Evolutionary conservation across 495 filamentous ascomycete species (phyloP), one percentile per base, ranked within the genome.

Genomic region (Penicillium silybi): DNA sequence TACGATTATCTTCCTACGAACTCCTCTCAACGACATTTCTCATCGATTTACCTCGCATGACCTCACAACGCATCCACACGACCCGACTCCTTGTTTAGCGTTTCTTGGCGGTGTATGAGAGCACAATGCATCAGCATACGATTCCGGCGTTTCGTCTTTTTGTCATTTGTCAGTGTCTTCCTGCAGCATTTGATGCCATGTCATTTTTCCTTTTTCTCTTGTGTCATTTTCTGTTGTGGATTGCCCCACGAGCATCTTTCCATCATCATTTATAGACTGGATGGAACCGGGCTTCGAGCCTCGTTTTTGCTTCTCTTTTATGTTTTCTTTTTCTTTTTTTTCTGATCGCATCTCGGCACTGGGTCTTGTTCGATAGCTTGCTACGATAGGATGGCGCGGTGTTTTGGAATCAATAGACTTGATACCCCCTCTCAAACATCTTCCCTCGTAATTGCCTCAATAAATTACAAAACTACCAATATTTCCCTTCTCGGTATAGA

Each of bases 61-160:
- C 44, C 19, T 44, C 22, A 42, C 45, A 22, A 50, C 55, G 47
- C 55, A 62, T 53, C 53, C 53, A 53, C 52, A 58, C 37, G 57
- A 62, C 39, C 48, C 53, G 50, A 57, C 50, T 52, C 46, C 45
- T 55, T 54, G 52, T 29, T 63, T 59, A 65, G 62, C 61, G 52
- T 56, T 61, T 58, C 54, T 63, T 67, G 58, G 62, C 59, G 60
- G 63, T 64, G 63, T 61, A 66, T 61, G 61, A 65, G 57, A 61
- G 61, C 57, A 66, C 23, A 61, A 66, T 59, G 63, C 63, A 64
- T 61, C 50, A 63, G 64, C 64, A 69, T 65, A 51, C 54, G 54
- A 52, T 52, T 38, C 44, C 51, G 64, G 66, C 62, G 64, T 71
- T 69, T 63, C 62, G 13, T 47, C 51, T 40, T 42, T 54, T 35